Evolutionary conservation across 1,284 basidiomycete genomes (phyloP), one percentile per base, ranked within the genome.

Genomic region (Puccinia coronata): DNA sequence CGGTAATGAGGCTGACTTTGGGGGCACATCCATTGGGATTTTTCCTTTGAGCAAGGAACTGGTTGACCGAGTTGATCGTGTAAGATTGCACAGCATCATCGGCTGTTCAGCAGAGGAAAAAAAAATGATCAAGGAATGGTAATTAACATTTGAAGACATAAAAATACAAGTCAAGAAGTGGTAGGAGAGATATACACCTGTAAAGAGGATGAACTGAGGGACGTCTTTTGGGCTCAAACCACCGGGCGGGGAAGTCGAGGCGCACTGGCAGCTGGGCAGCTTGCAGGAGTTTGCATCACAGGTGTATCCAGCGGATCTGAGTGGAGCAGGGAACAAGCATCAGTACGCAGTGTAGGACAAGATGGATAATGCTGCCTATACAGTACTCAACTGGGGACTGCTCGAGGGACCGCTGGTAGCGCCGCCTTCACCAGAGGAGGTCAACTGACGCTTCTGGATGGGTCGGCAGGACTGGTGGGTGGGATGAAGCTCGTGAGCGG

Each of bases 21-120:
- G 90, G 90, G 16, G 86, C 83, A 86, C 93, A 94, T n/a, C 92
- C 92, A 84, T 94, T 93, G 34, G 93, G 92, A 84, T 94, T 94
- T 86, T 90, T 90, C 77, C 93, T 90, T 9, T 92, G 90, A 4
- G 89, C 91, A 61, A 94, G 88, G 87, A 94, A 92, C 84, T 92
- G 90, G 85, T 86, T 84, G 70, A 87, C 82, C 14, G 85, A 85
- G 41, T 87, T 85, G 82, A 85, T 83, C 25, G 86, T 87, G 83
- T 86, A 87, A 12, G 84, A 82, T 77, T 85, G 85, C n/a, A 86
- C 81, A 51, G 84, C 82, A 51, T 71, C 78, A 82, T 81, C 67
- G 28, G 63, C 74, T 65, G 70, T 5, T n/a, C n/a, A n/a, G n/a
- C n/a, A n/a, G n/a, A 36, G n/a, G 91, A 92, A 86, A 92, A 93